A percentile compares a stretch with the other conserved stretches of the same genome.
Evolutionary conservation across 495 filamentous ascomycete species (phyloP).

Genomic region (Neurospora pannonica): DNA sequence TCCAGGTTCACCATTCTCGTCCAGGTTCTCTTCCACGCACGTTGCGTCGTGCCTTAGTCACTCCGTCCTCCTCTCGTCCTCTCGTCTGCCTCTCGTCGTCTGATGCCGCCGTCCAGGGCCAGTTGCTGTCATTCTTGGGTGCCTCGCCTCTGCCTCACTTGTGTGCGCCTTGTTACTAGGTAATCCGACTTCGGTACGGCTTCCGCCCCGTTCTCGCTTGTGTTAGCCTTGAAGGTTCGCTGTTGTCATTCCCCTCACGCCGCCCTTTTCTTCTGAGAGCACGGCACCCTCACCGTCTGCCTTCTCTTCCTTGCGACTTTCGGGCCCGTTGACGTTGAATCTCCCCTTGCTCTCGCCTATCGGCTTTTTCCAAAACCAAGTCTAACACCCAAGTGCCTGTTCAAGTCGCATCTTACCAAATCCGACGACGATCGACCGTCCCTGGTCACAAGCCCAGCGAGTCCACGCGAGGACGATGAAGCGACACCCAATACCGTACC

Average conservation of each 20-base stretch:
- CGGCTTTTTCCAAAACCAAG: background rate
- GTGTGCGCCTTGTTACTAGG: background rate
- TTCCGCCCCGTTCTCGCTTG: background rate
- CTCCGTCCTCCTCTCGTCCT: background rate
- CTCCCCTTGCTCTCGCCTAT: background rate
- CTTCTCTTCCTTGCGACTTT: background rate
- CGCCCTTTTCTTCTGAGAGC: background rate
- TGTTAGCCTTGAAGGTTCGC: background rate
- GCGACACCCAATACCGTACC: background rate
- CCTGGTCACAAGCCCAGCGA: background rate
- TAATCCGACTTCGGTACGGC: background rate
- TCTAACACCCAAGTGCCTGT: background rate
- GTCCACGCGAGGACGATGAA: background rate
- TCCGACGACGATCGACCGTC: background rate
- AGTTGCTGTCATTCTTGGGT: constrained; percentile 7
- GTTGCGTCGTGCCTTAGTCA: background rate
- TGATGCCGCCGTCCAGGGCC: constrained; percentile 4
- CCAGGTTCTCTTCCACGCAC: background rate
- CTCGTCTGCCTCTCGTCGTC: background rate
- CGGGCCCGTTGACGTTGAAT: background rate
- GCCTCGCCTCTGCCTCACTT: constrained; percentile 11
- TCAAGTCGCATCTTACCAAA: background rate
- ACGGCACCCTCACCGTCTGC: background rate
- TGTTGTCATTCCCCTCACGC: background rate
- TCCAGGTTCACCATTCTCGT: background rate